Conservation (phyloP, 2,329 filamentous ascomycete species). For the Penicillium verrucosum region DNA sequence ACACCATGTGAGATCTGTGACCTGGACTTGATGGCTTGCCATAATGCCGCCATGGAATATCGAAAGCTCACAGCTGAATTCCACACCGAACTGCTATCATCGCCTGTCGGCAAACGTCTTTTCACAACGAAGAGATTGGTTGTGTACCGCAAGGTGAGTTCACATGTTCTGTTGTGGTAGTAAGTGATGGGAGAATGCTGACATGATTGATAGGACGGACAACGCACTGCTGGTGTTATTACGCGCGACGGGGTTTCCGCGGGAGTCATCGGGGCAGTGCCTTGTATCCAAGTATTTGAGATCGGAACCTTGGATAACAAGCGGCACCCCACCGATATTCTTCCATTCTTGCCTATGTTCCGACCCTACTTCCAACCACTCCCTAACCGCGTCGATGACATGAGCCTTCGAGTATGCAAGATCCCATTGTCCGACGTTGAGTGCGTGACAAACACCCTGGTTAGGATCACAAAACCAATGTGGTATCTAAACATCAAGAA, state of each 20-base stretch:
- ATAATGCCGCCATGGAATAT: conserved; percentile 76
- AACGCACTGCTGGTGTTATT: conserved; percentile 77
- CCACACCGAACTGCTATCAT: conserved; percentile 70
- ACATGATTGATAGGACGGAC: conserved; percentile 59
- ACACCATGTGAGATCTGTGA: conserved; percentile 82
- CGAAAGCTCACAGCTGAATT: conserved; percentile 76
- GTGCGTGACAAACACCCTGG: conserved; percentile 69
- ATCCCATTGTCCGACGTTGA: conserved; percentile 77
- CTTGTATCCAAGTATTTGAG: conserved; percentile 74
- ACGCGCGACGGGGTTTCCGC: conserved; percentile 70
- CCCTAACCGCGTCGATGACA: conserved; percentile 63
- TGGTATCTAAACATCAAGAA: conserved; percentile 51
- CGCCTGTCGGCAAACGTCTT: conserved; percentile 77
- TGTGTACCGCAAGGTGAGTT: conserved; percentile 66
- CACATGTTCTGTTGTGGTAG: not conserved
- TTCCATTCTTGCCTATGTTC: conserved; percentile 76
- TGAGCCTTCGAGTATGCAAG: conserved; percentile 65
- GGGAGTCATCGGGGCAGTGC: conserved; percentile 61
- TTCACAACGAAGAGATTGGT: conserved; percentile 73
- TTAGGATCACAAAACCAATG: conserved; percentile 51
- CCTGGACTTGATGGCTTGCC: conserved; percentile 72
- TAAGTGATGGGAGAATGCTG: conserved; percentile 12
- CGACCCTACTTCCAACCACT: conserved; percentile 65
- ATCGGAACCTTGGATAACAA: conserved; percentile 66
- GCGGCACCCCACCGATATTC: conserved; percentile 75